Base-by-base conservation (phyloP, 176 grass and related monocot species). In the Tillandsia leiboldiana region DNA sequence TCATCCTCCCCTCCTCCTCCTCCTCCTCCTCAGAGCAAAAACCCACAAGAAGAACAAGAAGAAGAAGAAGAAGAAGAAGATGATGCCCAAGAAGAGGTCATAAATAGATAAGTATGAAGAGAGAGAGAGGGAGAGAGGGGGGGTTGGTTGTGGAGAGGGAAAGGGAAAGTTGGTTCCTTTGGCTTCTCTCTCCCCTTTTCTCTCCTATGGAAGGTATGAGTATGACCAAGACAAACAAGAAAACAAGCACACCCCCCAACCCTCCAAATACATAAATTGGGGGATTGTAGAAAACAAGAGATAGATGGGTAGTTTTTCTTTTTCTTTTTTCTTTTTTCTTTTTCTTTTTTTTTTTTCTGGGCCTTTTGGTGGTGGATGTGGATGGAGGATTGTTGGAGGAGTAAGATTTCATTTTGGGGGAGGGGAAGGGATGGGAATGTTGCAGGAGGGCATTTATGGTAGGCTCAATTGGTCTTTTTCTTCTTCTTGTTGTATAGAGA, bases 161-260 rank as follows among this genome's bases (percentile, higher is more conserved):
- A 70, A 72, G 80, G 85, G 77, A 77, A 80, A 77, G 82, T 77
- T 83, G 80, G 76, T 70, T 71, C 26, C 52, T 78, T 72, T 67
- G 17, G 20, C 12, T 13, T 63, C 26, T 12, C 50, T 42, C 51
- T 17, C 9, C 57, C 47, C 53, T 51, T 67, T 50, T 54, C 73
- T 50, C 67, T 65, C 59, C 33, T 66, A 20, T 61, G 56, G 56
- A 66, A 73, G 72, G 13, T 73, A 59, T 75, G 47, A 28, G 13
- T 73, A 67, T 75, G 47, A 28, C 79, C 54, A 79, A 29, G 70
- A 42, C 33, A 49, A 53, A 73, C 48, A 68, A 75, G 76, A 76
- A 70, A 69, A 50, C 80, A 73, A 59, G 77, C 75, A 76, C 71
- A 51, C 67, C 80, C 68, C 80, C 71, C 65, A 56, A 11, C 24